phyloP scores from a whole-genome alignment of 2,329 filamentous ascomycete genomes.

The Emmonsiellopsis sp. region DNA sequence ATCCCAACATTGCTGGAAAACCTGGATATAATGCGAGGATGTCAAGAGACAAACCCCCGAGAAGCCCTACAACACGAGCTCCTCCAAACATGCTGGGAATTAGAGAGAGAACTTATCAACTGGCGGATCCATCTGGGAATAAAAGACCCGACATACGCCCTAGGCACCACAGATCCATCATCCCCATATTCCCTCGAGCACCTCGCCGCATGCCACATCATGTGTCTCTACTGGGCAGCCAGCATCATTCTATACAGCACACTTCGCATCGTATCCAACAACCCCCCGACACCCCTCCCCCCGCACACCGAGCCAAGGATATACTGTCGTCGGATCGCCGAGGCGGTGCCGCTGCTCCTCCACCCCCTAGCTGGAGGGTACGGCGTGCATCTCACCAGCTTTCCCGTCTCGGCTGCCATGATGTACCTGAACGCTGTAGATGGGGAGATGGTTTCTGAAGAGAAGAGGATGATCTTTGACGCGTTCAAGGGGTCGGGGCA shows the following conservation, averaged over 20 bases:
- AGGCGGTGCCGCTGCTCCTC: constrained; percentile 1
- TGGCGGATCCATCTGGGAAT: constrained; percentile 1
- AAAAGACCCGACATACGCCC: background rate
- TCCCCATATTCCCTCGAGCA: constrained; percentile 3
- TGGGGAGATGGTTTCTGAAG: background rate
- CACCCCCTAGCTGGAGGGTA: constrained; percentile 4
- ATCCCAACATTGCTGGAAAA: constrained; percentile 23
- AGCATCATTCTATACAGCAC: constrained; percentile 6
- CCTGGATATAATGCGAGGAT: constrained; percentile 15
- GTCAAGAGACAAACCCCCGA: background rate
- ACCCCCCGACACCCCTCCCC: background rate
- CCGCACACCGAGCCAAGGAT: constrained; percentile 2
- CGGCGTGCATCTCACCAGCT: constrained; percentile 4
- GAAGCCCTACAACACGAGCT: background rate
- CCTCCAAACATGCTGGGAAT: no score
- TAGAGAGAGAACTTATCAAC: no score
- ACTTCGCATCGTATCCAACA: constrained; percentile 1
- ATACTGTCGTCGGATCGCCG: constrained; percentile 2
- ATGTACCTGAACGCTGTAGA: constrained; percentile 3
- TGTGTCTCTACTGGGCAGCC: constrained; percentile 4
- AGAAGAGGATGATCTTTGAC: constrained; percentile 4
- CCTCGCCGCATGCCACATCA: constrained; percentile 5
- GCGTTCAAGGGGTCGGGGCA: background rate
- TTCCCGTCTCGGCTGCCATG: constrained; percentile 2
- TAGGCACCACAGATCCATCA: background rate